phyloP scores from a whole-genome alignment of 169 alveolate genomes.

The Plasmodium knowlesi region DNA sequence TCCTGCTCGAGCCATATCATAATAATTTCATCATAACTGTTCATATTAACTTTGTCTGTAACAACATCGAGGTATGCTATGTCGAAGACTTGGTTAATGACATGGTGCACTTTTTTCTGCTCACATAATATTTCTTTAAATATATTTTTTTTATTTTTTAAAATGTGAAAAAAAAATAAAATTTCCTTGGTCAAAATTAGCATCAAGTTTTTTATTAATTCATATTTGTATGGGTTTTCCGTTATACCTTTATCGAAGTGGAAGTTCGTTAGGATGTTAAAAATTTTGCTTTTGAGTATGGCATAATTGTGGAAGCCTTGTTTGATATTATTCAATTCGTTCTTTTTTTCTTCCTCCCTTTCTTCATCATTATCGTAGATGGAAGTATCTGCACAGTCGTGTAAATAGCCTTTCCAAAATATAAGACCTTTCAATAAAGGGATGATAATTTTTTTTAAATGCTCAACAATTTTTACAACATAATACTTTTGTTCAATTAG shows the following conservation, averaged over 20 bases:
- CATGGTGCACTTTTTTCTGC: constrained; percentile 37
- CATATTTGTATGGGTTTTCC: constrained; percentile 63
- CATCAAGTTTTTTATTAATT: constrained; percentile 50
- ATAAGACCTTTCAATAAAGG: constrained; percentile 39
- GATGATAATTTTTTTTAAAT: constrained; percentile 45
- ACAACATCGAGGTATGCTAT: constrained; percentile 15
- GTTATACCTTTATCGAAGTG: constrained; percentile 7
- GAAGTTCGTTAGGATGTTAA: constrained; percentile 27
- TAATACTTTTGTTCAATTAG: constrained; percentile 27
- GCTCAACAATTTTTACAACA: constrained; percentile 29
- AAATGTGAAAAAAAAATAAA: constrained; percentile 38
- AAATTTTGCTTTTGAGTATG: constrained; percentile 38
- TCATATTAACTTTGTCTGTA: constrained; percentile 24
- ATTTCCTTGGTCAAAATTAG: constrained; percentile 53
- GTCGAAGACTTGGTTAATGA: constrained; percentile 36
- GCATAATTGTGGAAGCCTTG: constrained; percentile 48
- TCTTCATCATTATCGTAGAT: neutral
- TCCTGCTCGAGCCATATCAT: constrained; percentile 65
- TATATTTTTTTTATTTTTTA: constrained; percentile 39
- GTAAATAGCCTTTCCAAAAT: neutral
- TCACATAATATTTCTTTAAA: constrained; percentile 46
- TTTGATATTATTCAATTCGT: constrained; percentile 9
- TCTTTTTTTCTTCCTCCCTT: neutral
- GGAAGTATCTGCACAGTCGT: neutral
- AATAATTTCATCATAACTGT: constrained; percentile 45